phyloP scores from a whole-genome alignment of 345 rosid species.

The Rhizophora apiculata region DNA sequence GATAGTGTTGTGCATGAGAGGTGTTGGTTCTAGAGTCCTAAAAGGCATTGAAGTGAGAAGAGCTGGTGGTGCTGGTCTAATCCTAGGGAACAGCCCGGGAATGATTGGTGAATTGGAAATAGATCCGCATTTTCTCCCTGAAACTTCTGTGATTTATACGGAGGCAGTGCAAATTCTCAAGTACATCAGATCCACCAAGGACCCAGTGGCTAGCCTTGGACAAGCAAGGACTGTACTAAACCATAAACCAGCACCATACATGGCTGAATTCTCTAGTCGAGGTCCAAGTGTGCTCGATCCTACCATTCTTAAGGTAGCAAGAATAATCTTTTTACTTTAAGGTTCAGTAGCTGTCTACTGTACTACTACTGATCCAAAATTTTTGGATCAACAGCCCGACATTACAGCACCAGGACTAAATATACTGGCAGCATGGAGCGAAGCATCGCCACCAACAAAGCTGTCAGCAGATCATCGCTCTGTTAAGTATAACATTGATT shows the following conservation, averaged over 20 bases:
- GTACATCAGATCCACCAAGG: slow-evolving; percentile 1
- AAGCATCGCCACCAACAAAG: slow-evolving; percentile 48
- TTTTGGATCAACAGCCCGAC: slow-evolving; percentile 52
- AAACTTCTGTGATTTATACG: not conserved
- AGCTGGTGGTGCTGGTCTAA: slow-evolving; percentile 12
- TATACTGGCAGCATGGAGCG: slow-evolving; percentile 87
- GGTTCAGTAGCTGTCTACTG: too few relatives aligned
- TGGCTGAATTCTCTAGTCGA: slow-evolving; percentile 68
- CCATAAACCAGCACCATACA: slow-evolving; percentile 53
- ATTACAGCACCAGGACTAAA: slow-evolving; percentile 80
- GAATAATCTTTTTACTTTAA: too few relatives aligned
- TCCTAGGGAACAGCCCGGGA: not conserved
- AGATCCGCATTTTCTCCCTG: slow-evolving; percentile 11
- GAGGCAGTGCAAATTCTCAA: not conserved
- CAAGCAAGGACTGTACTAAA: slow-evolving; percentile 20
- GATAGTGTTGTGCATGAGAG: slow-evolving; percentile 45
- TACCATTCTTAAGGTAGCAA: slow-evolving; percentile 65
- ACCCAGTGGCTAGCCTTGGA: slow-evolving; percentile 3
- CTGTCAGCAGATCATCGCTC: slow-evolving; percentile 37
- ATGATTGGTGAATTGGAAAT: not conserved
- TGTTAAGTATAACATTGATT: slow-evolving; percentile 39
- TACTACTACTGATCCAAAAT: too few relatives aligned
- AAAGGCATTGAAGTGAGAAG: slow-evolving; percentile 14
- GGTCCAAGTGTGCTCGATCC: slow-evolving; percentile 68
- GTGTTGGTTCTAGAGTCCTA: not conserved